Percentiles rank a stretch among this genome's conserved stretches.
These are phyloP conservation scores for Kwoniella sp. DNA, from an alignment of 768 basidiomycete species.

Conservation along the genomic window DNA sequence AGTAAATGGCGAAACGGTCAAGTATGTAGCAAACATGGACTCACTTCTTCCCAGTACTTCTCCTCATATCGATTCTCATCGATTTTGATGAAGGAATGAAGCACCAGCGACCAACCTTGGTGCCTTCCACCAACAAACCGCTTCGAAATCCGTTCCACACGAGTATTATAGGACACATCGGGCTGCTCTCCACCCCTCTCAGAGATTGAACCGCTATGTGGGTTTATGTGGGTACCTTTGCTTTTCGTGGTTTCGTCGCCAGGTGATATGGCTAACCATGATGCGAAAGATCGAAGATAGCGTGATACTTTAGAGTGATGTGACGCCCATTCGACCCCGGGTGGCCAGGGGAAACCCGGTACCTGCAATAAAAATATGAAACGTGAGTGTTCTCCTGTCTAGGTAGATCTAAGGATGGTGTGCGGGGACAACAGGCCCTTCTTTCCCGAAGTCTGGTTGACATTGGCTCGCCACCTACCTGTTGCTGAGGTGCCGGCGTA, in stretches of 20 bases:
- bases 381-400: no score
- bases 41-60: constrained; percentile 25
- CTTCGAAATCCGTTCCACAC: constrained; percentile 60
- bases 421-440: no score
- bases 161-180: constrained; percentile 58
- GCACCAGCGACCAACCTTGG: constrained; percentile 5
- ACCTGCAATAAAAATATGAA: no score
- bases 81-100: neutral
- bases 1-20: no score
- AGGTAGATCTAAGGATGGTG: no score
- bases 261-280: constrained; percentile 56
- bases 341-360: constrained; percentile 27
- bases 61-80: constrained; percentile 8
- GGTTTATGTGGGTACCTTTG: neutral
- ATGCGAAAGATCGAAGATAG: constrained; percentile 28
- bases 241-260: constrained; percentile 48
- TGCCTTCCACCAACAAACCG: constrained; percentile 8
- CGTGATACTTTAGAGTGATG: constrained; percentile 19
- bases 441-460: no score
- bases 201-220: neutral
- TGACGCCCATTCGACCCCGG: constrained; percentile 19
- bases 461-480: constrained; percentile 12
- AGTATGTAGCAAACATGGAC: no score
- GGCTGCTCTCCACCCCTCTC: neutral
- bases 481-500: constrained; percentile 24